Conservation (phyloP, 208 protist species). For the Crithidia fasciculata region DNA sequence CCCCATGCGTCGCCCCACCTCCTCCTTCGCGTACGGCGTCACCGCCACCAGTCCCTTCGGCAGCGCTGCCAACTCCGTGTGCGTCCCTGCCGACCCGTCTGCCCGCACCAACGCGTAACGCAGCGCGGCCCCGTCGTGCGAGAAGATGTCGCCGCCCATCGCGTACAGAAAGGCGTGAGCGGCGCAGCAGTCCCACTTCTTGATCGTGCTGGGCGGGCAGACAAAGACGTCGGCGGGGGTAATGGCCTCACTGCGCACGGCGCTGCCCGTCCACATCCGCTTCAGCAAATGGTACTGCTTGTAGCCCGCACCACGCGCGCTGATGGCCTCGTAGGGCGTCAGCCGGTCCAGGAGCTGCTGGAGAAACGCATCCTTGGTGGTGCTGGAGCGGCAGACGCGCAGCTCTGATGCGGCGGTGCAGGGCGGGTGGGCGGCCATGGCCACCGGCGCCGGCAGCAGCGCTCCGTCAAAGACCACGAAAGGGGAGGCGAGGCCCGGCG, state of each 20-base stretch:
- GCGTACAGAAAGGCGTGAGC: slow-evolving; percentile 75
- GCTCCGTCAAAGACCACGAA: slow-evolving; percentile 63
- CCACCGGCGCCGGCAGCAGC: slow-evolving; percentile 9
- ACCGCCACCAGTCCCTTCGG: slow-evolving; percentile 46
- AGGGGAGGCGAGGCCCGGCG: slow-evolving; percentile 5
- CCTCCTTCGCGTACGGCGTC: slow-evolving; percentile 27
- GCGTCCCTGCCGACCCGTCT: neutral
- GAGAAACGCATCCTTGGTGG: slow-evolving; percentile 43
- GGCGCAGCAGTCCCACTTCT: slow-evolving; percentile 83
- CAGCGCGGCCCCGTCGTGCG: slow-evolving; percentile 35
- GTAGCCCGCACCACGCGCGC: slow-evolving; percentile 55
- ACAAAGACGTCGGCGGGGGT: slow-evolving; percentile 63
- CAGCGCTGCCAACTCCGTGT: slow-evolving; percentile 27
- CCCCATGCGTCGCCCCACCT: slow-evolving; percentile 44
- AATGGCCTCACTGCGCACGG: neutral
- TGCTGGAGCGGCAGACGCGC: slow-evolving; percentile 44
- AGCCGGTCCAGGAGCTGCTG: slow-evolving; percentile 31
- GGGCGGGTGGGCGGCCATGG: neutral
- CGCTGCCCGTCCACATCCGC: slow-evolving; percentile 23
- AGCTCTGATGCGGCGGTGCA: slow-evolving; percentile 12
- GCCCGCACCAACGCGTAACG: slow-evolving; percentile 33
- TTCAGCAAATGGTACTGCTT: slow-evolving; percentile 59
- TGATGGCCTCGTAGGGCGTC: slow-evolving; percentile 23
- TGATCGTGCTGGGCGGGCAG: slow-evolving; percentile 53
- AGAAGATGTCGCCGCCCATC: slow-evolving; percentile 60